Conservation (phyloP, 1,284 basidiomycete genomes). For the Puccinia horiana region DNA sequence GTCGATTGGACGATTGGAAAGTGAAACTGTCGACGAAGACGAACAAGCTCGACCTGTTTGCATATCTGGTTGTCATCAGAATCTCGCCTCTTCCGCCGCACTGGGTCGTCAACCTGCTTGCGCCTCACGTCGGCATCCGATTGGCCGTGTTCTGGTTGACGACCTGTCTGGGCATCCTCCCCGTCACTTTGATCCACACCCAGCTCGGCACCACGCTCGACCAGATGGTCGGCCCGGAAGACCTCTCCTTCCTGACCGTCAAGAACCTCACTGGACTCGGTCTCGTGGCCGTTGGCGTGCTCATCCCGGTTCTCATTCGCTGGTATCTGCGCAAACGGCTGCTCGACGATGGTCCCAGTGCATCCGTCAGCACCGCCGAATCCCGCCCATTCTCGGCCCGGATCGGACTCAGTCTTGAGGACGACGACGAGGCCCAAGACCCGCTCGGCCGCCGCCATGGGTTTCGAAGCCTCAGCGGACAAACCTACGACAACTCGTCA, state of each 20-base stretch:
- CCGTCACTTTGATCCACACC: slow-evolving; percentile 89
- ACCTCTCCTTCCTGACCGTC: slow-evolving; percentile 30
- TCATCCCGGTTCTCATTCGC: slow-evolving; percentile 34
- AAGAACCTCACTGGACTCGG: slow-evolving; percentile 33
- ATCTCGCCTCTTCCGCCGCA: slow-evolving; percentile 91
- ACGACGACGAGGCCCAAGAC: background rate
- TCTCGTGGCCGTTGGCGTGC: slow-evolving; percentile 21
- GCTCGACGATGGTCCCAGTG: background rate
- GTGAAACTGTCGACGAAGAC: slow-evolving; percentile 21
- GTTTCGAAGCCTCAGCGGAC: slow-evolving; percentile 19
- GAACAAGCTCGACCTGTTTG: slow-evolving; percentile 11
- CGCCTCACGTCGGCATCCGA: slow-evolving; percentile 88
- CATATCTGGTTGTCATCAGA: slow-evolving; percentile 59
- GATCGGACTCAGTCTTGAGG: background rate
- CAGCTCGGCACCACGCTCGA: slow-evolving; percentile 83
- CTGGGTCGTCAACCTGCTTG: slow-evolving; percentile 90
- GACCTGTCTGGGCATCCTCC: slow-evolving; percentile 86
- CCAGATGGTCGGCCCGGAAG: slow-evolving; percentile 47
- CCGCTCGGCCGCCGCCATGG: background rate
- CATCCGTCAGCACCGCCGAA: background rate
- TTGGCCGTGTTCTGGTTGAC: slow-evolving; percentile 83
- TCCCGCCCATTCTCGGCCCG: background rate
- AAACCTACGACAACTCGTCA: slow-evolving; percentile 26
- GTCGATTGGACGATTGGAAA: slow-evolving; percentile 22
- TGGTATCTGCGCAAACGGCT: slow-evolving; percentile 43